Percentiles rank a stretch among this genome's conserved stretches.
Conservation (phyloP, 2,329 filamentous ascomycete species). For the Xylaria sp. region DNA sequence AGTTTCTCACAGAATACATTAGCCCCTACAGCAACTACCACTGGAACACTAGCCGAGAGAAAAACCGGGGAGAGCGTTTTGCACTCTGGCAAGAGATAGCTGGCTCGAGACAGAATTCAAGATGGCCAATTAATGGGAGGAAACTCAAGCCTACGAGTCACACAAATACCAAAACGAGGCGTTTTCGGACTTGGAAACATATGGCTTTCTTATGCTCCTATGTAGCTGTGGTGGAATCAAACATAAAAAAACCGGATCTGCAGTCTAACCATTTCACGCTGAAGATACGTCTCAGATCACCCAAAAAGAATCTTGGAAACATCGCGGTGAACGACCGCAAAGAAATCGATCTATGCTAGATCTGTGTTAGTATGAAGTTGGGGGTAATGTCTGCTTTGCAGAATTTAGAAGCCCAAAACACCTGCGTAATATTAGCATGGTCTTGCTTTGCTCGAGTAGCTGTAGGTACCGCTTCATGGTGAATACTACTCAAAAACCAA, state of each 20-base stretch:
- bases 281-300: not conserved
- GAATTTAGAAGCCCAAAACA: not conserved
- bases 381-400: not conserved
- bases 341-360: not conserved
- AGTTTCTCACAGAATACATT: not conserved
- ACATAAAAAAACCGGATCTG: not conserved
- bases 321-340: not conserved
- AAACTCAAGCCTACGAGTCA: not conserved
- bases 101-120: not conserved
- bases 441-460: not conserved
- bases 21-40: too few relatives aligned
- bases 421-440: not conserved
- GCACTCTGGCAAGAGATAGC: not conserved
- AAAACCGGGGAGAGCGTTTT: not conserved
- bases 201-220: not conserved
- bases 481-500: not conserved
- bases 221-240: not conserved
- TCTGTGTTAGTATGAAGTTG: not conserved
- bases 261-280: not conserved
- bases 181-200: not conserved
- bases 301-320: not conserved
- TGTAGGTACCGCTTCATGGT: too few relatives aligned
- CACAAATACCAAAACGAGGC: not conserved
- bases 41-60: too few relatives aligned
- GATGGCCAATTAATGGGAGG: too few relatives aligned